phyloP scores from a whole-genome alignment of 352 stramenopile genomes.

The Pythium diclinum region DNA sequence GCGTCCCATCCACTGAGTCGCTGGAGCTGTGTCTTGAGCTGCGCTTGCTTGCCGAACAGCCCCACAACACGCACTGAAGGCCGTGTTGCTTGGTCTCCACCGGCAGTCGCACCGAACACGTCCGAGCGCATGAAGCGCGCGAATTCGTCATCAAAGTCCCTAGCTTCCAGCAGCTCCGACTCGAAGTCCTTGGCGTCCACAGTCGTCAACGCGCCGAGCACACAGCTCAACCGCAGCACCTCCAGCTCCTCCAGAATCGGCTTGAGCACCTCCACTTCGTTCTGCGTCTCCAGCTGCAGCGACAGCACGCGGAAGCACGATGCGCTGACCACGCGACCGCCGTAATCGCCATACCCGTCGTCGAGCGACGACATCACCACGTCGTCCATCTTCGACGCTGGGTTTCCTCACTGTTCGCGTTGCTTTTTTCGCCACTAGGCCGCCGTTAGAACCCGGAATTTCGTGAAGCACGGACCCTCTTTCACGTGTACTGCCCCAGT shows the following conservation, averaged over 20 bases:
- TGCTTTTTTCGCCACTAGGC: not conserved
- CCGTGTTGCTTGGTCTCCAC: not conserved
- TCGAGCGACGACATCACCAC: not conserved
- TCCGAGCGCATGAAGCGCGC: constrained; percentile 51
- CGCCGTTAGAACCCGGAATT: not conserved
- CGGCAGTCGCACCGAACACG: constrained; percentile 32
- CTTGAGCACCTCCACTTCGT: constrained; percentile 69
- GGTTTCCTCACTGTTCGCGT: no score
- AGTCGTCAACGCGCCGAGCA: constrained; percentile 44
- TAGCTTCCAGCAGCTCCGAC: constrained; percentile 43
- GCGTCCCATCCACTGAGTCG: constrained; percentile 40
- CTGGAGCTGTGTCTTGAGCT: constrained; percentile 42
- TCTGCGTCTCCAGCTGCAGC: constrained; percentile 52
- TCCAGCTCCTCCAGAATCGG: constrained; percentile 64
- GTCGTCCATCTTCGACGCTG: not conserved
- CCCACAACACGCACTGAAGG: constrained; percentile 35
- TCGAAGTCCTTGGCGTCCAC: constrained; percentile 55
- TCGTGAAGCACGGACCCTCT: not conserved
- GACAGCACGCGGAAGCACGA: constrained; percentile 50
- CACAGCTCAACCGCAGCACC: constrained; percentile 58
- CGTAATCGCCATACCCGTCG: not conserved
- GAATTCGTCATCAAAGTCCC: constrained; percentile 67
- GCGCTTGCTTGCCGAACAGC: constrained; percentile 60
- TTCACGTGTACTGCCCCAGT: not conserved
- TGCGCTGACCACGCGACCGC: constrained; percentile 12